Base-by-base conservation (phyloP, 441 rosid species). In the Arabidopsis lyrata region DNA sequence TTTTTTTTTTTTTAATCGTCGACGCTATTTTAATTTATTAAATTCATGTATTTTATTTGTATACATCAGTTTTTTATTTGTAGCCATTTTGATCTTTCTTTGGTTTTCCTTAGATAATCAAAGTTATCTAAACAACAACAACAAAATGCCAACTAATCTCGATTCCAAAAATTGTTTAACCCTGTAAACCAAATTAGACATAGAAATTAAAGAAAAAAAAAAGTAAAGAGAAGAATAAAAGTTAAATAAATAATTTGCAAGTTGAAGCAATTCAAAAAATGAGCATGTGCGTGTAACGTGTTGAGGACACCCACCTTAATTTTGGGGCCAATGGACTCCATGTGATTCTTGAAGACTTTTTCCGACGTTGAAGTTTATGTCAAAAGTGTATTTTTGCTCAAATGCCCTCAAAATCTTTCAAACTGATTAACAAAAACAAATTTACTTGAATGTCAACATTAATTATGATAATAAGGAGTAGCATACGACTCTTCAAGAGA, bases 261-360 rank as follows among this genome's bases (percentile, higher is more conserved):
- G 31, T 70, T 56, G 75, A 38, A 39, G 16, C 12, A 18, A 69
- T 63, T 63, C 14, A 55, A 63, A 68, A 53, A 31, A n/a, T 0
- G 70, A 63, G 75, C 75, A 76, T 76, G 80, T 76, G 75, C 80
- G 55, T 41, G 48, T 44, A 76, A 70, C 80, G 80, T 76, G 80
- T 52, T 22, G 68, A 58, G 68, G 54, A 77, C 72, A 64, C 36
- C 80, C 72, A 77, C 80, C 76, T 77, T 77, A 50, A 70, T 70
- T 57, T 70, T 32, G 61, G 76, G 67, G 68, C 57, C 68, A 70
- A 41, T 77, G 72, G 67, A 64, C 67, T 70, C 76, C 68, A 70
- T 65, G 76, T 64, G 72, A 63, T 63, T 70, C 50, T 70, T 42
- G 7, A 29, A 15, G 62, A 70, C 80, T 70, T 77, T 77, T 67